These are phyloP conservation scores for Fomitopsis pinicola DNA, from an alignment of 1,284 basidiomycete species.

Conservation along the genomic window DNA sequence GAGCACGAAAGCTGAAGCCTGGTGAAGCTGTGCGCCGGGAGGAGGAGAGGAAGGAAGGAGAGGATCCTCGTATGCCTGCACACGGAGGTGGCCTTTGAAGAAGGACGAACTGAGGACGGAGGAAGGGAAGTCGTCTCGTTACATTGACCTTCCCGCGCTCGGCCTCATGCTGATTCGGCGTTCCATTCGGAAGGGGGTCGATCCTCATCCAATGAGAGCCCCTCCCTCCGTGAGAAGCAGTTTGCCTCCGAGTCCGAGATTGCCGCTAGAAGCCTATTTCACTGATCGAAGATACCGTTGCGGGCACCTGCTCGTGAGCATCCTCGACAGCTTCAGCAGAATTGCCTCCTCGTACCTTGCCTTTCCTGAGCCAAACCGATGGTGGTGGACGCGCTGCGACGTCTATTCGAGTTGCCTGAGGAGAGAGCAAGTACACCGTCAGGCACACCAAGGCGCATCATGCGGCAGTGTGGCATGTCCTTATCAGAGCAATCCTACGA, in stretches of 20 bases:
- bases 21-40: conserved; percentile 4
- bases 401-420: too few relatives aligned
- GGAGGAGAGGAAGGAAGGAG: background rate
- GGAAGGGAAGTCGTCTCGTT: conserved; percentile 13
- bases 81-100: conserved; percentile 19
- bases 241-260: background rate
- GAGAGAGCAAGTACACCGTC: background rate
- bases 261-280: conserved; percentile 5
- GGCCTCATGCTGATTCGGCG: conserved; percentile 20
- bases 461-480: background rate
- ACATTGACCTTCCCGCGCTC: conserved; percentile 11
- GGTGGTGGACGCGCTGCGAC: too few relatives aligned
- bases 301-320: background rate
- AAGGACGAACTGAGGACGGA: conserved; percentile 7
- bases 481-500: background rate
- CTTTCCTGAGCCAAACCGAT: background rate
- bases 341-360: background rate
- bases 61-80: conserved; percentile 21
- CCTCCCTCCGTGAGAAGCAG: background rate
- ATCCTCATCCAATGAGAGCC: conserved; percentile 1
- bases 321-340: background rate
- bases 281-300: conserved; percentile 1
- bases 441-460: background rate
- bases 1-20: background rate
- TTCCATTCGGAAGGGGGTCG: conserved; percentile 10